These are phyloP conservation scores for Tritrichomonas foetus DNA, from an alignment of 208 protist genomes.

Conservation along the genomic window DNA sequence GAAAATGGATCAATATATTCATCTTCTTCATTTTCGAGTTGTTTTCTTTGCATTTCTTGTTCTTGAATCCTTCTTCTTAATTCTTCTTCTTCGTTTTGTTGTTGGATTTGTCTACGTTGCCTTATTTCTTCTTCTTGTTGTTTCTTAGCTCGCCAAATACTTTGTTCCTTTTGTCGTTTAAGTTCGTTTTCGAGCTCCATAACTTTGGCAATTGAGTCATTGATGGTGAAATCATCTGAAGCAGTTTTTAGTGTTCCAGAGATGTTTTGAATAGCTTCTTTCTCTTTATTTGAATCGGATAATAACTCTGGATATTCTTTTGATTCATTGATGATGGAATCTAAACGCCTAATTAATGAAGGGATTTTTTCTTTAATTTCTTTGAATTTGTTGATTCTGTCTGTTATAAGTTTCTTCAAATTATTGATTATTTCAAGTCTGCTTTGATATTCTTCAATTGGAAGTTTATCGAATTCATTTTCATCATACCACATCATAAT, in stretches of 20 bases:
- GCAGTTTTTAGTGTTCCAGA: neutral
- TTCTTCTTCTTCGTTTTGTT: neutral
- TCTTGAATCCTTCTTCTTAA: neutral
- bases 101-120: neutral
- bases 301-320: neutral
- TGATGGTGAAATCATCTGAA: too few relatives aligned
- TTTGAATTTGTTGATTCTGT: neutral
- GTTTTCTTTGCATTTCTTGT: neutral
- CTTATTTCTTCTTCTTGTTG: neutral
- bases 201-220: too few relatives aligned
- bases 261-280: neutral
- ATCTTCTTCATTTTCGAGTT: neutral
- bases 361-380: neutral
- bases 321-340: neutral
- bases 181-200: neutral
- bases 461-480: neutral
- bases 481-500: neutral
- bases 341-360: neutral
- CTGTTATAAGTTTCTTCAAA: neutral
- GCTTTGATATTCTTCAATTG: neutral
- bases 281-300: neutral
- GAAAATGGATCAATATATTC: neutral
- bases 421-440: neutral
- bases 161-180: neutral
- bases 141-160: neutral